Evolutionary conservation across 2,329 filamentous ascomycete genomes (phyloP), one percentile per base, ranked within the genome.

Genomic region (Trichoderma sp.): DNA sequence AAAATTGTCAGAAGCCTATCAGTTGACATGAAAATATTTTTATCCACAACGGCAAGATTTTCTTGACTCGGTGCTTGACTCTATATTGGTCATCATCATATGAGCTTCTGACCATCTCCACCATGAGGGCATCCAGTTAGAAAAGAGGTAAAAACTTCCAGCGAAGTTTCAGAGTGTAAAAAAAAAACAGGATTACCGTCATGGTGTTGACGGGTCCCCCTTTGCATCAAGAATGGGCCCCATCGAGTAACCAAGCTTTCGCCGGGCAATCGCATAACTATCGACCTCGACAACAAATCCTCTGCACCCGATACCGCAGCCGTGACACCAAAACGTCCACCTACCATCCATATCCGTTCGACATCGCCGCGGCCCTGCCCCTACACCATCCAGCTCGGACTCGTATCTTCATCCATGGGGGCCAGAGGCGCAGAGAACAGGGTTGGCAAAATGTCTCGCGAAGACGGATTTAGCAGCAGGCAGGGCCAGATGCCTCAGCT

Each of bases 141-240:
- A 41, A 72, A 41, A 59, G 82, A 6, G 12, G n/a, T n/a, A 14
- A 80, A 83, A 84, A 83, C 84, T 84, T 85, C 86, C 85, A 78
- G 78, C 77, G 85, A 87, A 85, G 83, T 80, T 64, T 80, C 79
- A 85, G 84, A 84, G 81, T 83, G 80, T 81, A 79, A 81, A 81
- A 80, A 77, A 76, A 69, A 80, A 77, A n/a, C 41, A 45, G 78
- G 77, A 80, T 79, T 78, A 76, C 79, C 79, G 75, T 77, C 79
- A 65, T 64, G 62, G 78, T 38, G 62, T 76, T 74, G 76, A 77
- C 71, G 74, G 78, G 56, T n/a, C 85, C 86, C 93, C 93, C 93
- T 95, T 98, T 95, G 95, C 93, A 90, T 95, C 96, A 93, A 98
- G 95, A 98, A 98, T 98, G 95, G 98, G 96, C 96, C 96, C 96